These are phyloP conservation scores for Onygena corvina DNA, from an alignment of 2,329 filamentous ascomycete species.

Conservation along the genomic window DNA sequence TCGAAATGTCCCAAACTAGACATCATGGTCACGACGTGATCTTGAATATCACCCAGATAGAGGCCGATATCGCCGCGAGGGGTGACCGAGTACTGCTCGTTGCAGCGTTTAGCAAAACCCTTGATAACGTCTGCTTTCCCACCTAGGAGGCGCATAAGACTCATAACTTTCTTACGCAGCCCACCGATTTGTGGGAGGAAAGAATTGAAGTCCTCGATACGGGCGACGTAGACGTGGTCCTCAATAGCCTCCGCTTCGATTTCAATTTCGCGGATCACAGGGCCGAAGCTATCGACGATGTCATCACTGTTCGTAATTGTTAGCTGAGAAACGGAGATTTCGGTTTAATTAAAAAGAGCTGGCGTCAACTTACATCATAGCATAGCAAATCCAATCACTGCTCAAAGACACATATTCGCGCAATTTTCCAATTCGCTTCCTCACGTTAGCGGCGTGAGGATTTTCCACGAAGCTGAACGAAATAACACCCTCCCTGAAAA, in stretches of 20 bases:
- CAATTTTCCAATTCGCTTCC: slow-evolving; percentile 79
- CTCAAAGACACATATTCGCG: slow-evolving; percentile 92
- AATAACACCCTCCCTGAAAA: slow-evolving; percentile 87
- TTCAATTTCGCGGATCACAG: slow-evolving; percentile 77
- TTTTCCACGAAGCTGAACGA: slow-evolving; percentile 90
- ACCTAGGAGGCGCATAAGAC: slow-evolving; percentile 78
- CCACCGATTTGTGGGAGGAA: slow-evolving; percentile 83
- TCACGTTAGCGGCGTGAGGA: slow-evolving; percentile 74
- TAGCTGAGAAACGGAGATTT: neutral
- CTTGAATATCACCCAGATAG: slow-evolving; percentile 94
- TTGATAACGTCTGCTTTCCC: slow-evolving; percentile 98
- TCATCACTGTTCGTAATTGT: slow-evolving; percentile 54
- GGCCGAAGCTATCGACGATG: slow-evolving; percentile 91
- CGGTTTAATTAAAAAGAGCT: neutral
- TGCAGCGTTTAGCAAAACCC: slow-evolving; percentile 96
- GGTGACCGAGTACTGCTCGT: slow-evolving; percentile 90
- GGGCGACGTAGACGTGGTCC: slow-evolving; percentile 85
- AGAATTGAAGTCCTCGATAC: slow-evolving; percentile 74
- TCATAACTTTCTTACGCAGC: slow-evolving; percentile 89
- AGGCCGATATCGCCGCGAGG: slow-evolving; percentile 93
- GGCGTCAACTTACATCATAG: slow-evolving; percentile 60
- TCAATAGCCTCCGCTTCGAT: slow-evolving; percentile 84
- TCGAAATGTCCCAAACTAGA: slow-evolving; percentile 91
- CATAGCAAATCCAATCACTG: slow-evolving; percentile 98
- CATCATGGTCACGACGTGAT: slow-evolving; percentile 99